phyloP scores from a whole-genome alignment of 2,329 filamentous ascomycete genomes.

The Whalleya microplaca region DNA sequence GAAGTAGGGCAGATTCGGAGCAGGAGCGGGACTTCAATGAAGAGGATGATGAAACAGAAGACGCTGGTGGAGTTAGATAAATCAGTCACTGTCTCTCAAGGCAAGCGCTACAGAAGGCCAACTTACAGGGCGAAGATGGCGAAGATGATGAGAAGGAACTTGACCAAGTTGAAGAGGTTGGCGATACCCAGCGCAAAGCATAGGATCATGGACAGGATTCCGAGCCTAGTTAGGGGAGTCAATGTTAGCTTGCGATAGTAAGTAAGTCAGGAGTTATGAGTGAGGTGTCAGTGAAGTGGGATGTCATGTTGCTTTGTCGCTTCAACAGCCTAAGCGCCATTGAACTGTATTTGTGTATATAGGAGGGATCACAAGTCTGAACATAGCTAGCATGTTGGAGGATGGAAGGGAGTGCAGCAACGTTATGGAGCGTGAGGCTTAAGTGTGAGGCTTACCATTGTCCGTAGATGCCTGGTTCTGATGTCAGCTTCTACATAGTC shows the following conservation, averaged over 20 bases:
- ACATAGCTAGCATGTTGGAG: not conserved
- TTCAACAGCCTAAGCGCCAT: too few relatives aligned
- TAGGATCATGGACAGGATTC: constrained; percentile 71
- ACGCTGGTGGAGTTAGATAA: constrained; percentile 50
- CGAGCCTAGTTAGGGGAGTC: constrained; percentile 54
- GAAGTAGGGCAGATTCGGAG: constrained; percentile 98
- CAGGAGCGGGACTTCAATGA: constrained; percentile 89
- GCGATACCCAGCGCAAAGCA: constrained; percentile 72
- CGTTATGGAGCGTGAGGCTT: constrained; percentile 40
- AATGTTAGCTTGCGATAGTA: constrained; percentile 25
- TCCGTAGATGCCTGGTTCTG: constrained; percentile 68
- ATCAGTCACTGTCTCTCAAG: constrained; percentile 9
- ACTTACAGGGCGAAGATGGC: constrained; percentile 59
- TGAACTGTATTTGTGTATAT: too few relatives aligned
- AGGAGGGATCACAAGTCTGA: not conserved
- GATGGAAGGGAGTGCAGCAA: constrained; percentile 3
- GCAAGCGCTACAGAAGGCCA: not conserved
- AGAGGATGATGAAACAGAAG: constrained; percentile 75
- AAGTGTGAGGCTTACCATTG: constrained; percentile 67
- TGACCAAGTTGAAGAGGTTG: constrained; percentile 63
- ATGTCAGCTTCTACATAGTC: constrained; percentile 39
- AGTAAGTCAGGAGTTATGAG: not conserved
- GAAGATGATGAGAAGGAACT: constrained; percentile 53
- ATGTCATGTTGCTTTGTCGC: not conserved
- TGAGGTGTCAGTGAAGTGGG: not conserved